These are phyloP conservation scores for Trametes sp. DNA, from an alignment of 1,284 basidiomycete species.

Conservation along the genomic window DNA sequence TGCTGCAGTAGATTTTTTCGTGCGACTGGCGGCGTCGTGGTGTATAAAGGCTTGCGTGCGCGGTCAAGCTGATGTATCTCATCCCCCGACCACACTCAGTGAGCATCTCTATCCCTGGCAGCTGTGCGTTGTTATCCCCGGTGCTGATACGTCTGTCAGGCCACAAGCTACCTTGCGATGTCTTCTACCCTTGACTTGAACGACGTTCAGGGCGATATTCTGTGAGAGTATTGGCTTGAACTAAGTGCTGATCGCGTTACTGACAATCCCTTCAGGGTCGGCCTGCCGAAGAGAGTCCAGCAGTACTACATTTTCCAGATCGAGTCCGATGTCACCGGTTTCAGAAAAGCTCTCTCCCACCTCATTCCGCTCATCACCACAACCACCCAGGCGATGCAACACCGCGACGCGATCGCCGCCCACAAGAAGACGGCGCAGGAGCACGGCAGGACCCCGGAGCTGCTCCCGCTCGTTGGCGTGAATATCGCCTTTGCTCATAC, in stretches of 20 bases:
- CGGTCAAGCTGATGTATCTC: too few relatives aligned
- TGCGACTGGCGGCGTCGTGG: background rate
- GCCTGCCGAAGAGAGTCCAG: background rate
- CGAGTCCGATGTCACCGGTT: conserved; percentile 3
- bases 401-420: conserved; percentile 22
- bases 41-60: background rate
- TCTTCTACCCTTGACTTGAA: background rate
- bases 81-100: background rate
- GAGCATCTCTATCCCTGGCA: background rate
- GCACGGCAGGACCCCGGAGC: conserved; percentile 17
- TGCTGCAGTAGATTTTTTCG: background rate
- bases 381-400: conserved; percentile 29
- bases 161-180: background rate
- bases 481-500: conserved; percentile 46
- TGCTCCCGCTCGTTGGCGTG: conserved; percentile 30
- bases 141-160: too few relatives aligned
- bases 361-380: conserved; percentile 46
- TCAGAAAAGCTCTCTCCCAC: conserved; percentile 33
- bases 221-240: background rate
- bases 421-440: conserved; percentile 28
- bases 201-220: background rate
- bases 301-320: background rate
- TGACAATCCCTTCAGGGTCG: background rate
- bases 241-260: background rate
- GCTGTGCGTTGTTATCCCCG: background rate